Conservation (phyloP, 2,329 filamentous ascomycete genomes). For the Rhynchosporium agropyri region DNA sequence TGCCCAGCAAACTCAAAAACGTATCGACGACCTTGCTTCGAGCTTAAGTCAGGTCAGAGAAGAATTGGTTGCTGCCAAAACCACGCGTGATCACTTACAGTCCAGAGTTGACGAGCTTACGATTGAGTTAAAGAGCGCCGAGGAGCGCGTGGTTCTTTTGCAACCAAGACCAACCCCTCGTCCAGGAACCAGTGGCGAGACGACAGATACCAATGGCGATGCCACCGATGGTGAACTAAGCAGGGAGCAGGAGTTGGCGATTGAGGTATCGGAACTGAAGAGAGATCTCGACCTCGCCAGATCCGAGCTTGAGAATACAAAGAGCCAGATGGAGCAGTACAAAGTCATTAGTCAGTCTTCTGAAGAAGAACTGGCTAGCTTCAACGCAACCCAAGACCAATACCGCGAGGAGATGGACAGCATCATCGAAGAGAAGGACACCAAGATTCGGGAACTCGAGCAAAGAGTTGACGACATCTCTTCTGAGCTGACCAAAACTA, state of each 20-base stretch:
- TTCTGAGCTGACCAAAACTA: slow-evolving; percentile 77
- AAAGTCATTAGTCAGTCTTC: slow-evolving; percentile 83
- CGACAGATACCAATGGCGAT: slow-evolving; percentile 47
- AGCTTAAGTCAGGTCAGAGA: slow-evolving; percentile 81
- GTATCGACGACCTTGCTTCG: slow-evolving; percentile 87
- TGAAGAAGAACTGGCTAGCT: slow-evolving; percentile 82
- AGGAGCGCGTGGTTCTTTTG: slow-evolving; percentile 81
- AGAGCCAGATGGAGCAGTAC: slow-evolving; percentile 82
- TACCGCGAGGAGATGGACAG: slow-evolving; percentile 85
- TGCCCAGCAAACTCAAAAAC: slow-evolving; percentile 81
- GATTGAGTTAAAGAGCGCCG: slow-evolving; percentile 83
- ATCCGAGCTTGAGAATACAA: slow-evolving; percentile 78
- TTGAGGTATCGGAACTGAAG: slow-evolving; percentile 84
- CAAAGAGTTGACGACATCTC: slow-evolving; percentile 83
- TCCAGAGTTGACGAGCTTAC: slow-evolving; percentile 85
- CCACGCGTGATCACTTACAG: slow-evolving; percentile 86
- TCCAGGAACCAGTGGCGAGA: slow-evolving; percentile 49
- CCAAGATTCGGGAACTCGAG: slow-evolving; percentile 77
- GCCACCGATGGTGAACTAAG: slow-evolving; percentile 61
- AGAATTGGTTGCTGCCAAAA: slow-evolving; percentile 83
- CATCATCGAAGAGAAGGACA: slow-evolving; percentile 75
- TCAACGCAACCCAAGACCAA: slow-evolving; percentile 80
- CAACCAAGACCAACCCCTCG: slow-evolving; percentile 76
- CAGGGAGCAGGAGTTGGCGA: slow-evolving; percentile 75
- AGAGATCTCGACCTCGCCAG: slow-evolving; percentile 82